A percentile compares a stretch with the other conserved stretches of the same genome.
phyloP scores from a whole-genome alignment of 192 early-diverging fungal genomes.

The Coemansia pectinata region DNA sequence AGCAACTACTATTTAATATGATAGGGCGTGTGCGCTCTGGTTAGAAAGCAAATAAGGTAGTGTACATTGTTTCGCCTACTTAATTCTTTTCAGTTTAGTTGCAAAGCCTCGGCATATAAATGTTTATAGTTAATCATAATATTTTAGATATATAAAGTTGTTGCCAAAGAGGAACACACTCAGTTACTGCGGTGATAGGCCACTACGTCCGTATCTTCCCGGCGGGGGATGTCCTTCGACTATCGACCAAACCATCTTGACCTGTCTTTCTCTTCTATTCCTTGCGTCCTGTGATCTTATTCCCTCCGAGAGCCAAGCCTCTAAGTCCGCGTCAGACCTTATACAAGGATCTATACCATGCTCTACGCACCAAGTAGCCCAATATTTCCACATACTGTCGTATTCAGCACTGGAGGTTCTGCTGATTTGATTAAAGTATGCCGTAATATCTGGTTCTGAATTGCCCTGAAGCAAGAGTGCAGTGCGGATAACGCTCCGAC shows the following conservation, averaged over 20 bases:
- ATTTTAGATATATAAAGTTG: too few relatives aligned
- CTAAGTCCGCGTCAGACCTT: background rate
- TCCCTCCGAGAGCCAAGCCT: background rate
- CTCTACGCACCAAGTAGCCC: background rate
- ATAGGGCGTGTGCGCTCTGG: too few relatives aligned
- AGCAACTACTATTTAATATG: too few relatives aligned
- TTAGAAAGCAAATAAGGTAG: too few relatives aligned
- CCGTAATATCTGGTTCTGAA: background rate
- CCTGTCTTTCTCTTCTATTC: background rate
- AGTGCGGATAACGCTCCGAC: background rate
- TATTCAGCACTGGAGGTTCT: background rate
- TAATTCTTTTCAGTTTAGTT: too few relatives aligned
- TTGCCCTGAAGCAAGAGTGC: background rate
- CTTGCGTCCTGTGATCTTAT: background rate
- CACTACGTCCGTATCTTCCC: too few relatives aligned
- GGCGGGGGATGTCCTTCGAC: background rate
- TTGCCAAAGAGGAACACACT: too few relatives aligned
- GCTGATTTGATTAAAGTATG: background rate
- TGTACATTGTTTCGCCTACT: too few relatives aligned
- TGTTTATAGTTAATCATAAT: too few relatives aligned
- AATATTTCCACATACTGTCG: background rate
- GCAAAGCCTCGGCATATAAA: too few relatives aligned
- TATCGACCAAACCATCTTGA: background rate
- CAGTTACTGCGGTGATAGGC: too few relatives aligned
- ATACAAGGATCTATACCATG: background rate